Conservation (phyloP, 129 eudicot genomes). For the Arctium minus region DNA sequence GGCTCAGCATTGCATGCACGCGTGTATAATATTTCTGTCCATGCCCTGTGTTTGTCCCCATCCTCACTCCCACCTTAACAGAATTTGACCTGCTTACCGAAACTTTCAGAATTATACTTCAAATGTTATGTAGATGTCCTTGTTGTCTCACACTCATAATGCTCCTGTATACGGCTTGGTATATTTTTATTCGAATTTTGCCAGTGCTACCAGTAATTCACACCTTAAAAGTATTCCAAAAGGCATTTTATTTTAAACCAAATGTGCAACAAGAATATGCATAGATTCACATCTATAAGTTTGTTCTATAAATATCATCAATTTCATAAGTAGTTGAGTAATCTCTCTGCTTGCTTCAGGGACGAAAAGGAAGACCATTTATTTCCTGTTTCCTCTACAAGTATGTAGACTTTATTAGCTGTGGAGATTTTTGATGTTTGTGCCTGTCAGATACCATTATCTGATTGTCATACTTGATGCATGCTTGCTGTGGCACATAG, state of each 20-base stretch:
- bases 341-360: not conserved
- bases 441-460: not conserved
- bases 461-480: not conserved
- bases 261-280: not conserved
- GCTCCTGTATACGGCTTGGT: not conserved
- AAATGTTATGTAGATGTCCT: too few relatives aligned
- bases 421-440: not conserved
- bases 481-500: not conserved
- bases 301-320: not conserved
- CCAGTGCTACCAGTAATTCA: not conserved
- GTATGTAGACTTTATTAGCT: not conserved
- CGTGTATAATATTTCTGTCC: too few relatives aligned
- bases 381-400: too few relatives aligned
- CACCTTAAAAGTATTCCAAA: not conserved
- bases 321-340: not conserved
- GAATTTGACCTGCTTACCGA: too few relatives aligned
- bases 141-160: too few relatives aligned
- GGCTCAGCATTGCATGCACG: too few relatives aligned
- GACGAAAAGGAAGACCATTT: not conserved
- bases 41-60: too few relatives aligned
- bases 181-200: not conserved
- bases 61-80: too few relatives aligned
- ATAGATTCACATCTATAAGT: not conserved
- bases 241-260: not conserved
- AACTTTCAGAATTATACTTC: too few relatives aligned